phyloP scores from a whole-genome alignment of 345 rosid genomes.

The Tarenaya hassleriana region DNA sequence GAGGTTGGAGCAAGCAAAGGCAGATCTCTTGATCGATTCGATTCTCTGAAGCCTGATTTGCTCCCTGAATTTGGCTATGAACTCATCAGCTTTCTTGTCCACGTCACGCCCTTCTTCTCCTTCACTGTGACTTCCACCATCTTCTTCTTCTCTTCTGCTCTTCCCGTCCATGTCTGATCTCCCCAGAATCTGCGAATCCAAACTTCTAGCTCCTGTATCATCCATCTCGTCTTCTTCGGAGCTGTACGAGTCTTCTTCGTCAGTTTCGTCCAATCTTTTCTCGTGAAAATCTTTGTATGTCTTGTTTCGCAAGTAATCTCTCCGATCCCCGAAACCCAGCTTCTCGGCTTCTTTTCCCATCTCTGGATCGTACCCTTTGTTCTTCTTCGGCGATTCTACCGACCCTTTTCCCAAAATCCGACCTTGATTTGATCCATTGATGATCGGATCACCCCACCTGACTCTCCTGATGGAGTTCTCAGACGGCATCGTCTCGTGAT shows the following conservation, averaged over 20 bases:
- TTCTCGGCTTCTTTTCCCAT: constrained; percentile 20
- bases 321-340: constrained; percentile 28
- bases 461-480: constrained; percentile 25
- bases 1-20: constrained; percentile 21
- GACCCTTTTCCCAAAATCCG: constrained; percentile 17
- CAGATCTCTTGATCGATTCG: constrained; percentile 75
- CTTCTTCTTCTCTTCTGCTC: constrained; percentile 18
- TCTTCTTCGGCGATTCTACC: constrained; percentile 15
- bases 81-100: constrained; percentile 91
- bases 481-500: constrained; percentile 20
- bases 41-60: constrained; percentile 97
- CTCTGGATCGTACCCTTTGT: constrained; percentile 17
- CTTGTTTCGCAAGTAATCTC: constrained; percentile 26
- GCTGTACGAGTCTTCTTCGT: constrained; percentile 18
- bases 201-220: too few relatives aligned
- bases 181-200: not conserved
- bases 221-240: constrained; percentile 7
- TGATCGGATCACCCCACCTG: constrained; percentile 30
- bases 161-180: not conserved
- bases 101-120: constrained; percentile 67
- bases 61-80: constrained; percentile 97
- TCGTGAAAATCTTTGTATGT: constrained; percentile 18
- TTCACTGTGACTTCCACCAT: constrained; percentile 21
- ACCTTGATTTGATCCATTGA: constrained; percentile 22
- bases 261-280: too few relatives aligned